Percentiles rank a stretch among this genome's conserved stretches.
These are phyloP conservation scores for Mesostigma viride DNA, from an alignment of 139 green algal species.

Conservation along the genomic window DNA sequence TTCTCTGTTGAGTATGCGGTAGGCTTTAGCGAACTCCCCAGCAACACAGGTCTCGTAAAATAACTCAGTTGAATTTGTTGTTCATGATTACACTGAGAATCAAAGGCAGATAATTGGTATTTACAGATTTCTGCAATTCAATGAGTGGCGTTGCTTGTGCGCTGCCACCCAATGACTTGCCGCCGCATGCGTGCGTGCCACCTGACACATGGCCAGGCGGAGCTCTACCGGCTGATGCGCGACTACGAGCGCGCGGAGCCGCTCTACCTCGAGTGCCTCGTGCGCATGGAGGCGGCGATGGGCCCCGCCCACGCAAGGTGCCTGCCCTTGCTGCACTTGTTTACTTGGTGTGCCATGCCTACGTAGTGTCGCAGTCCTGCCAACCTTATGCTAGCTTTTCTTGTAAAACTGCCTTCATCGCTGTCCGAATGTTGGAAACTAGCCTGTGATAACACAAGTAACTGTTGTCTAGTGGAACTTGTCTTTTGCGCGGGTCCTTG, in stretches of 20 bases:
- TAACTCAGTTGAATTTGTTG: too few relatives aligned
- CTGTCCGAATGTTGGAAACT: background rate
- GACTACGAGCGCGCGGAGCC: slow-evolving; percentile 26
- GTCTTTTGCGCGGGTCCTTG: too few relatives aligned
- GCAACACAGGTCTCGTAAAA: too few relatives aligned
- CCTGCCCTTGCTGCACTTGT: background rate
- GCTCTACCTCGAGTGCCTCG: slow-evolving; percentile 29
- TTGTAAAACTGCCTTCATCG: background rate
- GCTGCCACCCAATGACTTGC: too few relatives aligned
- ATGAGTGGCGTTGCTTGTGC: too few relatives aligned
- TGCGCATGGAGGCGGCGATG: slow-evolving; percentile 11
- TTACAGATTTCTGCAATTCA: too few relatives aligned
- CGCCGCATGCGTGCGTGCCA: background rate
- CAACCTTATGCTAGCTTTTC: background rate
- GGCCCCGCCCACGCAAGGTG: slow-evolving; percentile 15
- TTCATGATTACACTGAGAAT: too few relatives aligned
- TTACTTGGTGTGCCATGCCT: background rate
- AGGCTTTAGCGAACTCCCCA: too few relatives aligned
- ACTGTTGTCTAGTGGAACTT: too few relatives aligned
- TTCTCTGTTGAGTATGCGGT: too few relatives aligned
- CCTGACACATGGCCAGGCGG: slow-evolving; percentile 30
- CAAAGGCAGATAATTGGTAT: too few relatives aligned
- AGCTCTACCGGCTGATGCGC: slow-evolving; percentile 27
- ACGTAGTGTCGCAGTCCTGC: background rate
- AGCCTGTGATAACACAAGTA: background rate